Percentiles rank a stretch among this genome's conserved stretches.
These are phyloP conservation scores for Gaultheria prostrata DNA, from an alignment of 148 eudicot species.

Conservation along the genomic window DNA sequence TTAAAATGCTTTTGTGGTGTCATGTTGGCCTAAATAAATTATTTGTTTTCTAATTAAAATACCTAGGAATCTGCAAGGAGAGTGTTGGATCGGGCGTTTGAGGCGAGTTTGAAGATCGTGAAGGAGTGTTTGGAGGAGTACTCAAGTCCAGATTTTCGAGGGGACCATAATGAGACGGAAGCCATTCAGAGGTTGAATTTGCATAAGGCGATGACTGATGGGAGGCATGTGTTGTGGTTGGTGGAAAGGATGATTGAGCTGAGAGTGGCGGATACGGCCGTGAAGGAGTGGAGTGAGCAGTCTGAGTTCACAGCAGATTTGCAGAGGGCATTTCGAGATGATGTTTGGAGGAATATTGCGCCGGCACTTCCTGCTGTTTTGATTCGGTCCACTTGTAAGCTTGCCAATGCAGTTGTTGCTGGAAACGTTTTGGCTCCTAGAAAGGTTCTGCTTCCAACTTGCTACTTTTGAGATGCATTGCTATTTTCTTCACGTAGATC, in stretches of 20 bases:
- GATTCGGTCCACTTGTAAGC: conserved; percentile 70
- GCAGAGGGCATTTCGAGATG: conserved; percentile 85
- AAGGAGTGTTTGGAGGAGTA: conserved; percentile 82
- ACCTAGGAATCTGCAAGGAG: conserved; percentile 49
- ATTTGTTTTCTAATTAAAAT: background rate
- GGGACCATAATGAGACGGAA: conserved; percentile 80
- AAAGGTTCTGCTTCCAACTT: conserved; percentile 44
- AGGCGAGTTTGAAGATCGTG: conserved; percentile 59
- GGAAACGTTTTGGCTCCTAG: conserved; percentile 66
- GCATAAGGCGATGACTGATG: conserved; percentile 66
- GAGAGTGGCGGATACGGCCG: conserved; percentile 76
- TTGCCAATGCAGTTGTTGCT: conserved; percentile 66
- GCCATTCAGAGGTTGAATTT: conserved; percentile 86
- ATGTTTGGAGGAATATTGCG: conserved; percentile 78
- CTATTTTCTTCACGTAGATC: background rate
- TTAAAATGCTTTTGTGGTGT: background rate
- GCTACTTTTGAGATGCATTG: background rate
- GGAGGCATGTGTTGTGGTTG: conserved; percentile 87
- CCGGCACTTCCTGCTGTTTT: conserved; percentile 78
- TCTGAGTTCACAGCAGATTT: conserved; percentile 65
- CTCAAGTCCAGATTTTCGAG: conserved; percentile 76
- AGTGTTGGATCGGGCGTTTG: conserved; percentile 62
- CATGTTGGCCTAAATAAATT: background rate
- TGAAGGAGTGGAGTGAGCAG: conserved; percentile 81
- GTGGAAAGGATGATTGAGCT: conserved; percentile 95